Evolutionary conservation across 345 rosid species (phyloP), one percentile per base, ranked within the genome.

Genomic region (Eucalyptus tenuipes): DNA sequence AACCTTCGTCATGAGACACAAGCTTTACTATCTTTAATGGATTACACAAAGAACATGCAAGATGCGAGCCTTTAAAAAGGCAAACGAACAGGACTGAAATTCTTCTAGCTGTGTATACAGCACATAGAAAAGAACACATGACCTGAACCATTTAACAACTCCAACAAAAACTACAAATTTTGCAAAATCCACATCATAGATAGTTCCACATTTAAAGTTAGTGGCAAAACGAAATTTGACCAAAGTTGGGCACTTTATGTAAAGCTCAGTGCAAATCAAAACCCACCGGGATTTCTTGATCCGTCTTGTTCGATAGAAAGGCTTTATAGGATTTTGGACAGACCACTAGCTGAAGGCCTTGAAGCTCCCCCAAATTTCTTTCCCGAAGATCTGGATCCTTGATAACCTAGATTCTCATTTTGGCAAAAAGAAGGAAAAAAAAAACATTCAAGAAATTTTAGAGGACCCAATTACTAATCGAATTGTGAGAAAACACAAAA

Each of bases 321-420:
- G 98, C 97, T 89, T 94, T 88, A 91, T 94, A 93, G 88, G 98
- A 95, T 87, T 91, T 81, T 5, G 97, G 94, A 52, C 89, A 86
- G 81, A 91, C 31, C 96, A 88, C 88, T 75, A 92, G 88, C 48
- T 92, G 90, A 89, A 93, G 91, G 79, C 98, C 99, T 91, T 97
- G 98, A 93, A 97, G 96, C 89, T 94, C 97, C 45, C 99, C 99
- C 86, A 95, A 91, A 92, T 96, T 93, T 81, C 98, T 95, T 86
- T 97, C 99, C 85, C 98, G 86, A 15, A 97, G 89, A 61, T 91
- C 95, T 71, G 89, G 91, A 91, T 97, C 97, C 89, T 94, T 90
- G 82, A 93, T 88, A 75, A 97, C 99, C 99, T 97, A 90, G 88
- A 88, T 87, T 87, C 17, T 22, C 85, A 91, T 29, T 48, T 31